Evolutionary conservation across 1,139 yeast genomes (phyloP), one percentile per base, ranked within the genome.

Genomic region (Lodderomyces oxycetoniae): DNA sequence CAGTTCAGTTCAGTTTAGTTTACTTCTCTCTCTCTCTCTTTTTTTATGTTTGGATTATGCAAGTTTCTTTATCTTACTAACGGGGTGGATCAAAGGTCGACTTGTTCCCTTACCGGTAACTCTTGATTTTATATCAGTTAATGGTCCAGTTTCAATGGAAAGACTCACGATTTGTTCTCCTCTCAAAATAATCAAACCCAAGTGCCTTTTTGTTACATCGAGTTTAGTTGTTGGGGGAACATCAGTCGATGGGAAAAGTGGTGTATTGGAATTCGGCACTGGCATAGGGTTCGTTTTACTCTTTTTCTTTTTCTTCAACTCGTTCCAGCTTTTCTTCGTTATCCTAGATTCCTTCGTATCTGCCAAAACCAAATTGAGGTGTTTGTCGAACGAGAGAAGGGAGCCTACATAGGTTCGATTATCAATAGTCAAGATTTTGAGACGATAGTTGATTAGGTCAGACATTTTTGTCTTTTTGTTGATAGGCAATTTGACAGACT

Each of bases 91-190:
- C 31, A 72, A 51, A 4, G 76, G 67, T 36, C 61, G 59, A 13
- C 67, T 57, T 5, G 51, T 47, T 2, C 79, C 79, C 32, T 65
- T 61, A 3, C 79, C 79, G 12, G 5, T 26, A 26, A 73, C 44
- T 40, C 79, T 57, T 33, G 63, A 53, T 35, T 60, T 62, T 14
- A 67, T 59, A 38, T 69, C 74, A 20, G 71, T 59, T 4, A 79
- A 63, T 1, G 96, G 96, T 4, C 83, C 78, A 26, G 88, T 78
- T 52, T 87, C 95, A 21, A 88, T 82, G 24, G 83, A 77, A 9
- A 89, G 72, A 30, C 93, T 77, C n/a, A 91, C 78, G 20, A 91
- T 77, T 45, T 83, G 87, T 44, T 86, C 96, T 2, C 98, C 98
- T 45, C 98, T 71, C 32, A 91, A 62, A 26, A 91, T 82, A 5